Conservation (phyloP, 2,329 filamentous ascomycete genomes). For the Xylaria sp. region DNA sequence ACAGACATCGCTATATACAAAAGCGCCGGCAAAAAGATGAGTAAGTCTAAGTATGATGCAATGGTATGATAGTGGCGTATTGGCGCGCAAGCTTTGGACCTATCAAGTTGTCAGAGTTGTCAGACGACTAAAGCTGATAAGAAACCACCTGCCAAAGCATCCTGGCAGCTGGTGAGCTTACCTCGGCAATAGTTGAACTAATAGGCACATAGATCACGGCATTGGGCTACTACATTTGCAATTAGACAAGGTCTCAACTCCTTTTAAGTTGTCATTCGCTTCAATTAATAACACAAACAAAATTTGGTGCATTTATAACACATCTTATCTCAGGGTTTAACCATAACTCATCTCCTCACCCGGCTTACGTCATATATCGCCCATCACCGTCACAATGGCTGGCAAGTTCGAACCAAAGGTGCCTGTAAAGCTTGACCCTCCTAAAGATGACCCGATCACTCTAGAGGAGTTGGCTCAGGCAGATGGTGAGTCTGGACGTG, state of each 20-base stretch:
- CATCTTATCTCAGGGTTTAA: background rate
- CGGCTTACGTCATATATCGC: slow-evolving; percentile 10
- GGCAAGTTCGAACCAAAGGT: slow-evolving; percentile 82
- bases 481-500: slow-evolving; percentile 71
- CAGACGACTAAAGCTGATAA: background rate
- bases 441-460: slow-evolving; percentile 89
- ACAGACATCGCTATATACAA: background rate
- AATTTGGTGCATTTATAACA: background rate
- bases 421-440: slow-evolving; percentile 79
- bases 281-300: too few species aligned
- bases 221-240: too few species aligned
- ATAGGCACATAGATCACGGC: background rate
- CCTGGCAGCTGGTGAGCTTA: slow-evolving; percentile 4
- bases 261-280: too few species aligned
- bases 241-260: too few species aligned
- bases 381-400: slow-evolving; percentile 57
- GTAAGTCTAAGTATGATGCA: background rate
- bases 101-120: background rate
- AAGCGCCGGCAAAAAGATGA: background rate
- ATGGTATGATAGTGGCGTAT: background rate
- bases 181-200: slow-evolving; percentile 22
- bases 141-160: slow-evolving; percentile 1
- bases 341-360: background rate
- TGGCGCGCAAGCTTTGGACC: background rate
- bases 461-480: slow-evolving; percentile 81